These are phyloP conservation scores for Marasmius tenuissimus DNA, from an alignment of 1,284 basidiomycete species.

Conservation along the genomic window DNA sequence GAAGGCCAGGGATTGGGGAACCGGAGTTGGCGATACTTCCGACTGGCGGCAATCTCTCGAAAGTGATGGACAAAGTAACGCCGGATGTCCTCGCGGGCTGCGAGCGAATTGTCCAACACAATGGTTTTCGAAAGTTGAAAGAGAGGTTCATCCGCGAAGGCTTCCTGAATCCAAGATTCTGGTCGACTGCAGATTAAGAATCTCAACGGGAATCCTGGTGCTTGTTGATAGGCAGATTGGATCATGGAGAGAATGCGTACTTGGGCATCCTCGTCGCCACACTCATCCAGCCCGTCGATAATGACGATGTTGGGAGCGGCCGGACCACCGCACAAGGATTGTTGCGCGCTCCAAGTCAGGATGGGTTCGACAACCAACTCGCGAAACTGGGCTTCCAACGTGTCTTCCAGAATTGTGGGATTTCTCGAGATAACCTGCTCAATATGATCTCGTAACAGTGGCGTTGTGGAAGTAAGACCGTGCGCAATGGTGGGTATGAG, in stretches of 20 bases:
- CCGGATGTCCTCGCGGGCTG: not conserved
- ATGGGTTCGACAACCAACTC: not conserved
- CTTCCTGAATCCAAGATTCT: slow-evolving; percentile 15
- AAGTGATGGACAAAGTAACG: not conserved
- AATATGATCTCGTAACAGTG: not conserved
- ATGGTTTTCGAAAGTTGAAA: not conserved
- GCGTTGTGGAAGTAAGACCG: not conserved
- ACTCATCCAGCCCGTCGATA: slow-evolving; percentile 22
- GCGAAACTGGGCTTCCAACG: not conserved
- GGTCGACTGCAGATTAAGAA: slow-evolving; percentile 20
- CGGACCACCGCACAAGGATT: not conserved
- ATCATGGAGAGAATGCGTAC: not conserved
- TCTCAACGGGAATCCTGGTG: slow-evolving; percentile 10
- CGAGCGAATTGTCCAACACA: not conserved
- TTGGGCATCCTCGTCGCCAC: not conserved
- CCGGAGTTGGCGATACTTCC: not conserved
- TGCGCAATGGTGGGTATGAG: slow-evolving; percentile 4
- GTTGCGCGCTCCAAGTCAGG: not conserved
- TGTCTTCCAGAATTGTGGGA: not conserved
- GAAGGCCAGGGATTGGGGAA: slow-evolving; percentile 10
- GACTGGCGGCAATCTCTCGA: not conserved
- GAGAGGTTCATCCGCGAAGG: slow-evolving; percentile 4
- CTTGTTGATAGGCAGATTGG: not conserved
- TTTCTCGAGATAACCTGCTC: not conserved
- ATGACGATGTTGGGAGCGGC: not conserved